Percentiles rank a stretch among this genome's conserved stretches.
phyloP scores from a whole-genome alignment of 345 rosid genomes.

The Salix purpurea region DNA sequence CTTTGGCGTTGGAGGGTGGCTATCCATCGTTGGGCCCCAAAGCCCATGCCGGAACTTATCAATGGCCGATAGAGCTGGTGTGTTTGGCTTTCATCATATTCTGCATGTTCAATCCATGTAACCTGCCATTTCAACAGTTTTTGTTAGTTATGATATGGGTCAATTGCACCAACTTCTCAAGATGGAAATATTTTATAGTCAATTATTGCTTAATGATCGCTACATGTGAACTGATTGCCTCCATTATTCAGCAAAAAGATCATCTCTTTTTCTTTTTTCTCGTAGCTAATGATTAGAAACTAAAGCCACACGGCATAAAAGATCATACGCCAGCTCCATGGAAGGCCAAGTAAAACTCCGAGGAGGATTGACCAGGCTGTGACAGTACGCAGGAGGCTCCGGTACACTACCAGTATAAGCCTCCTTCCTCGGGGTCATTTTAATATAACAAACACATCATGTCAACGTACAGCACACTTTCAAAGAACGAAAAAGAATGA shows the following conservation, averaged over 20 bases:
- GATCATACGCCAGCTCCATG: background rate
- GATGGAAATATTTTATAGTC: background rate
- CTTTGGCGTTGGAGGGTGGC: constrained; percentile 92
- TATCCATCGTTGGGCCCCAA: constrained; percentile 90
- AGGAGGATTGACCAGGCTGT: background rate
- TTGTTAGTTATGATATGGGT: background rate
- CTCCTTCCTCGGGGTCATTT: background rate
- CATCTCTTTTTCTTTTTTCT: background rate
- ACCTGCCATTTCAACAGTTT: constrained; percentile 46
- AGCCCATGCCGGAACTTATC: constrained; percentile 70
- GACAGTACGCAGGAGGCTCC: background rate
- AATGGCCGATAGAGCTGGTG: constrained; percentile 71
- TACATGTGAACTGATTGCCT: background rate
- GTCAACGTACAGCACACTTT: background rate
- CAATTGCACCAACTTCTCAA: background rate
- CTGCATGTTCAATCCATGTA: constrained; percentile 96
- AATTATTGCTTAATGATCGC: background rate
- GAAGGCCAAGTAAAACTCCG: background rate
- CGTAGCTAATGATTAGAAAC: background rate
- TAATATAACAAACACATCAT: background rate
- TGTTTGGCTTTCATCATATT: constrained; percentile 66
- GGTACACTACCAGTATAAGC: background rate
- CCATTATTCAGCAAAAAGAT: background rate
- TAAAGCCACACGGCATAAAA: background rate
- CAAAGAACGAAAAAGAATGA: background rate